Evolutionary conservation across 1,284 basidiomycete genomes (phyloP), one percentile per base, ranked within the genome.

Genomic region (Puccinia brachypodii): DNA sequence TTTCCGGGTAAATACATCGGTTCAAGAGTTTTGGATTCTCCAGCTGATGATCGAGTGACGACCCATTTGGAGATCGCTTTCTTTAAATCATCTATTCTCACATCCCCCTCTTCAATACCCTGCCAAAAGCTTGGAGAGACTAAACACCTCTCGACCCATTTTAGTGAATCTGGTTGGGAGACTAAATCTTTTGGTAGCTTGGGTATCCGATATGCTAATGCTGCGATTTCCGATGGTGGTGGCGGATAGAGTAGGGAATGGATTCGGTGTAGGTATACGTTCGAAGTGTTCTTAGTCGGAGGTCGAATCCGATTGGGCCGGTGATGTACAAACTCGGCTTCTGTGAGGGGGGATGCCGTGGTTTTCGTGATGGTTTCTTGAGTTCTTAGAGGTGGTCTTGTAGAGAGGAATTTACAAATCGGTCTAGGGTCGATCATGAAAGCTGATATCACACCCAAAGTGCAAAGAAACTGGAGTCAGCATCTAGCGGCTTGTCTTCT

Each of bases 201-300:
- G 22, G 78, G 78, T 85, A 93, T 90, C 84, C 93, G 89, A 85
- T 93, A 90, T 3, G 91, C 89, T 53, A 94, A 92, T 0, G 93
- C 92, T 78, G 90, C 88, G 84, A 94, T 89, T 9, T 92, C 90
- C 3, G 92, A 90, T 0, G 89, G 88, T 0, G 92, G 91, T 1
- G 92, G 91, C 0, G 92, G 92, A 84, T 92, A 92, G 44, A 92
- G 86, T 44, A 80, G 69, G 25, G 78, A 80, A 33, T 80, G 78
- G 25, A 80, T 80, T 31, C 78, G 68, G 36, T 80, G 68, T 7
- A 80, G 58, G 36, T 80, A 80, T 11, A 40, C 42, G 40, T 69
- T 62, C 9, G 78, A 80, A 16, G 78, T 80, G 36, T 72, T 72
- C 25, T 80, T 73, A 50, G 28, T 72, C 19, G 78, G 78, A 62